Percentiles rank a stretch among this genome's conserved stretches.
Conservation (phyloP, 2,329 filamentous ascomycete genomes). For the Dendryphion nanum region DNA sequence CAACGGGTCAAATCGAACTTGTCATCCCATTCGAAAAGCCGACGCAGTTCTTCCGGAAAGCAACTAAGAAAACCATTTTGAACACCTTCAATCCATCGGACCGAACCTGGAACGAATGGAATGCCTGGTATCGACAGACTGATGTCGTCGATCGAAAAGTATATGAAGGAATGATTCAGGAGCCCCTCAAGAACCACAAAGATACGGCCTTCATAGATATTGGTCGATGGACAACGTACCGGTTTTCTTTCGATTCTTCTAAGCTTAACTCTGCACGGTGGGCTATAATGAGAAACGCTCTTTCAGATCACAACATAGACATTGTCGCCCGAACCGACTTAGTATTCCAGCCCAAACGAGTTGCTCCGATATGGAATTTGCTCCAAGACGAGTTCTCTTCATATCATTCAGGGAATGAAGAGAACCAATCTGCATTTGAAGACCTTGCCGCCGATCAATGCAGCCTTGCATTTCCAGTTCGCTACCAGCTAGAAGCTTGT, state of each 20-base stretch:
- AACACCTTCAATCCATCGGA: conserved; percentile 35
- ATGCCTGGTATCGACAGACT: conserved; percentile 64
- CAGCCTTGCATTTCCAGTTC: conserved; percentile 59
- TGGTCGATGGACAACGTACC: conserved; percentile 63
- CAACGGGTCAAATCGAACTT: conserved; percentile 11
- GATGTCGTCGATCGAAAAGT: conserved; percentile 53
- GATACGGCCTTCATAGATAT: conserved; percentile 57
- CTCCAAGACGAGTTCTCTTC: conserved; percentile 27
- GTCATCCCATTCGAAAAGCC: conserved; percentile 38
- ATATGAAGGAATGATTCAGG: conserved; percentile 12
- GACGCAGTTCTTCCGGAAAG: conserved; percentile 45
- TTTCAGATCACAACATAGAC: conserved; percentile 72
- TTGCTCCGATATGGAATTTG: conserved; percentile 20
- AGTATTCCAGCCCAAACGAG: conserved; percentile 22
- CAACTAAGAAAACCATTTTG: conserved; percentile 34
- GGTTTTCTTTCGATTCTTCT: conserved; percentile 46
- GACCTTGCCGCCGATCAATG: conserved; percentile 31
- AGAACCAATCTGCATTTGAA: conserved; percentile 18
- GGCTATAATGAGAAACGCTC: conserved; percentile 48
- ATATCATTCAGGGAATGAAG: conserved; percentile 2
- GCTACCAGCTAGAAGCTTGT: conserved; percentile 92
- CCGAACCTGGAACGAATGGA: conserved; percentile 54
- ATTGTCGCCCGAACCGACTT: conserved; percentile 49
- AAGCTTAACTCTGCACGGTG: conserved; percentile 37
- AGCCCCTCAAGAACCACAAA: conserved; percentile 40